Evolutionary conservation across 83 land plant genomes (phyloP), one percentile per base, ranked within the genome.

Genomic region (Diphasiastrum complanatum): DNA sequence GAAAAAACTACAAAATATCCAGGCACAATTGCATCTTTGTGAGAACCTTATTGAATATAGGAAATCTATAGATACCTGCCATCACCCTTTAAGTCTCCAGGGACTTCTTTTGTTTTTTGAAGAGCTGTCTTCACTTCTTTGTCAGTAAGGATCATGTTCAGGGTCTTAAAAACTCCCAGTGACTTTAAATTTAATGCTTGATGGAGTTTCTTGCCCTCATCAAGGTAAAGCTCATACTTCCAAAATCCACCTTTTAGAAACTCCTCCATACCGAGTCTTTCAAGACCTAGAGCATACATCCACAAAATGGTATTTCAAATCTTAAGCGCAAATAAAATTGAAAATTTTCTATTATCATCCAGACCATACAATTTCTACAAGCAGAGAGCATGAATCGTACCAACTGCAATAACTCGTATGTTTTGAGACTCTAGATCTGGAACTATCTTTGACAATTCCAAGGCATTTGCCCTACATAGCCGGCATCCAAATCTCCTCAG

Each of bases 401-500:
- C 73, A 32, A 70, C 40, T 18, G 69, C 73, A 36, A 70, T 31
- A 31, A 70, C 51, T 2, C 73, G 57, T 18, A 61, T 47, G 26
- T 52, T 52, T 14, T 63, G 50, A 1, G 66, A 58, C 54, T 70
- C 73, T 32, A 70, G 53, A 23, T 27, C 52, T 12, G 73, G 73
- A 31, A 63, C 45, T 23, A 62, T 63, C 53, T 70, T 61, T 37
- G 41, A 26, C 73, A 70, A 48, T 25, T 70, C 73, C 27, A 52
- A 43, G 23, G 73, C 67, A 40, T 51, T 45, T 14, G 43, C 66
- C 18, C 73, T 66, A 30, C 73, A 70, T 34, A 70, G 51, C 48
- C 45, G 53, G 46, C 73, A 70, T 5, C 73, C 73, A n/a, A 70
- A 70, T 62, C 73, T 36, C 20, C 73, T 57, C 11, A 70, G 73